Percentiles rank a stretch among this genome's conserved stretches.
phyloP scores from a whole-genome alignment of 2,329 filamentous ascomycete genomes.

The Xylaria sp. region DNA sequence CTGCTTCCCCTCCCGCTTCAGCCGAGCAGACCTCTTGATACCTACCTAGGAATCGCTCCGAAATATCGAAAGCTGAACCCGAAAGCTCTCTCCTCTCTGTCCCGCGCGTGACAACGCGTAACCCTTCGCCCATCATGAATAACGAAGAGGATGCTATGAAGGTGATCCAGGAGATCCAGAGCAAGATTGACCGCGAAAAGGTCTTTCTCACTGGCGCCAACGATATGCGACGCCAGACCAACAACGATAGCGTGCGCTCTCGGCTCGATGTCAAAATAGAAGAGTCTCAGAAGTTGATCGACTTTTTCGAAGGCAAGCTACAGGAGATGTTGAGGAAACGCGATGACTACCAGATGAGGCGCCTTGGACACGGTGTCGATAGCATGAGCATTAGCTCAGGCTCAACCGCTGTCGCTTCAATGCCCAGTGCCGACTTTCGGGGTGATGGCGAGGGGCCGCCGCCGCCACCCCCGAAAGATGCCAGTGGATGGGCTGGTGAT shows the following conservation, averaged over 20 bases:
- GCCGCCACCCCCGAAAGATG: constrained; percentile 80
- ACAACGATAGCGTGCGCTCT: constrained; percentile 90
- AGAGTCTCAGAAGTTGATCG: constrained; percentile 90
- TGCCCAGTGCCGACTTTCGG: constrained; percentile 58
- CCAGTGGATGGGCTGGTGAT: constrained; percentile 56
- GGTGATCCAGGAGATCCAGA: constrained; percentile 74
- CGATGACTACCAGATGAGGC: constrained; percentile 39
- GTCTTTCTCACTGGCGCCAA: constrained; percentile 93
- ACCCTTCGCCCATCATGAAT: constrained; percentile 41
- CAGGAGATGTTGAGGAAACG: constrained; percentile 86
- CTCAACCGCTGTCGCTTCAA: constrained; percentile 50
- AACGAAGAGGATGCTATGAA: constrained; percentile 38
- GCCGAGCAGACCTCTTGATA: constrained; percentile 21
- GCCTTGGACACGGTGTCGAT: constrained; percentile 72
- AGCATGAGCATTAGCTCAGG: constrained; percentile 71
- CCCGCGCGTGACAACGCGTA: constrained; percentile 54
- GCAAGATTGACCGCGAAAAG: constrained; percentile 98
- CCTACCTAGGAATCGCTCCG: constrained; percentile 23
- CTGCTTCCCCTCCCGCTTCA: constrained; percentile 19
- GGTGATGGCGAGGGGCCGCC: constrained; percentile 67
- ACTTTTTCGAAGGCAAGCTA: constrained; percentile 94
- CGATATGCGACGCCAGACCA: constrained; percentile 94
- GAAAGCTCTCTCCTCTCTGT: constrained; percentile 34
- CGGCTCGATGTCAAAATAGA: constrained; percentile 93
- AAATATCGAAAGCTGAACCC: constrained; percentile 32